Base-by-base conservation (phyloP, 1,284 basidiomycete genomes). In the Apiotrichum porosum region DNA sequence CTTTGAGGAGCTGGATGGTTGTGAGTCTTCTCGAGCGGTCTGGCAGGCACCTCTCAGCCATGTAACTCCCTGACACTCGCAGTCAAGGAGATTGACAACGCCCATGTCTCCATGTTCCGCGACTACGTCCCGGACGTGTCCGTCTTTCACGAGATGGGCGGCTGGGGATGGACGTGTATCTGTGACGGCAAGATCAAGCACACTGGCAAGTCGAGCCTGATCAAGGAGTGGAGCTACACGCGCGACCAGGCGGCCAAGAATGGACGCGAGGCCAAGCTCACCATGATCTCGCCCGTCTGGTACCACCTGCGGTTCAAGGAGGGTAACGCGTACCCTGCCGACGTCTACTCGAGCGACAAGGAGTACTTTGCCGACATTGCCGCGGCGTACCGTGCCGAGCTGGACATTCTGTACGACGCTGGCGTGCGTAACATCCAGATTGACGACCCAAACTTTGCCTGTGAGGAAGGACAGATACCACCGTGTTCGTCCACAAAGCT, bases 211-310 rank as follows among this genome's bases (percentile, higher is more conserved):
- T 54, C 54, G 40, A 67, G 65, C 21, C 59, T 69, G 42, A 60
- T 73, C 26, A 64, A 61, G 37, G 71, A 74, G 51, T 72, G 70
- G 38, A 44, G 56, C 32, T 73, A 60, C 56, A 57, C 71, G 44
- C 58, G 62, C 37, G 57, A 53, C 26, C 40, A 58, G 21, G 42
- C 35, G 1, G 36, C 35, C 26, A 33, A 30, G 28, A 31, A 18
- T 18, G 44, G 39, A 6, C 36, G 36, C 35, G 40, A 79, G 60
- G 79, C 86, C 66, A 88, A 88, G 68, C 69, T 88, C 52, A 87
- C 84, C 9, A 79, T 88, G 69, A 84, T 81, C 57, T 80, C 83
- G 1, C 85, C 85, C 4, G 81, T 82, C 21, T 86, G 84, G 85
- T 85, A 81, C 69, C 84, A 86, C 65, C 78, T 86, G 43, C 80